These are phyloP conservation scores for Anthracocystis setariae DNA, from an alignment of 1,284 basidiomycete species.

Conservation along the genomic window DNA sequence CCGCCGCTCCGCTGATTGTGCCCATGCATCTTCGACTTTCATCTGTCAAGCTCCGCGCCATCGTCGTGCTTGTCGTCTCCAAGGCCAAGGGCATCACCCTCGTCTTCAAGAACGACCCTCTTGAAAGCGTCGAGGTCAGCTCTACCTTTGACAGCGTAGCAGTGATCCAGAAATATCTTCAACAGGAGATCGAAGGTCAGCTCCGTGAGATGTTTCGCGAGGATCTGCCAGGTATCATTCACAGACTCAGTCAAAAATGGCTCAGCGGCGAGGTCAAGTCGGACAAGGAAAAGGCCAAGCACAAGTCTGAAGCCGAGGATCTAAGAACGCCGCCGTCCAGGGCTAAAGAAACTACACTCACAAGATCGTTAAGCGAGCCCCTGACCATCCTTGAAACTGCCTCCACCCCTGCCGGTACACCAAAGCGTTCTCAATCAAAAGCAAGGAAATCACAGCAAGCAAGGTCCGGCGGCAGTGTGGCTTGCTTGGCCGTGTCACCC, in stretches of 20 bases:
- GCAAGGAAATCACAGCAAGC: slow-evolving; percentile 8
- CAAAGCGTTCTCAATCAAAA: slow-evolving; percentile 17
- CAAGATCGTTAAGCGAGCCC: slow-evolving; percentile 39
- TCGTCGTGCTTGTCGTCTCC: slow-evolving; percentile 96
- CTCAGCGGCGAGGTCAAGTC: slow-evolving; percentile 68
- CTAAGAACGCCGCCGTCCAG: neutral
- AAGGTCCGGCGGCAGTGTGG: slow-evolving; percentile 11
- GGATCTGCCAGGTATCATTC: slow-evolving; percentile 95
- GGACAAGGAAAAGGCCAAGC: slow-evolving; percentile 39
- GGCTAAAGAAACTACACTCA: slow-evolving; percentile 15
- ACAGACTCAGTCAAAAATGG: slow-evolving; percentile 94
- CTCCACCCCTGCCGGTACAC: slow-evolving; percentile 31
- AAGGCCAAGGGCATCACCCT: slow-evolving; percentile 95
- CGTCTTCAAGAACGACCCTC: slow-evolving; percentile 99
- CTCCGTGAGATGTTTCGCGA: slow-evolving; percentile 97
- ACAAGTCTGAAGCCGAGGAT: slow-evolving; percentile 20
- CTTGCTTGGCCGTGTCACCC: slow-evolving; percentile 13
- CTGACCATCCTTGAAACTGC: slow-evolving; percentile 24
- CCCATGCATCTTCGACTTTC: slow-evolving; percentile 98
- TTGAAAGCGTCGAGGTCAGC: slow-evolving; percentile 96
- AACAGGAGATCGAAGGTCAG: slow-evolving; percentile 90
- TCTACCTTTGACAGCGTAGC: slow-evolving; percentile 98
- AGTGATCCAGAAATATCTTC: slow-evolving; percentile 80
- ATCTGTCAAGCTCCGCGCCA: slow-evolving; percentile 89
- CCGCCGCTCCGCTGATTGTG: slow-evolving; percentile 71